Evolutionary conservation across 2,329 filamentous ascomycete genomes (phyloP), one percentile per base, ranked within the genome.

Genomic region (Aspergillus quadrilineatus): DNA sequence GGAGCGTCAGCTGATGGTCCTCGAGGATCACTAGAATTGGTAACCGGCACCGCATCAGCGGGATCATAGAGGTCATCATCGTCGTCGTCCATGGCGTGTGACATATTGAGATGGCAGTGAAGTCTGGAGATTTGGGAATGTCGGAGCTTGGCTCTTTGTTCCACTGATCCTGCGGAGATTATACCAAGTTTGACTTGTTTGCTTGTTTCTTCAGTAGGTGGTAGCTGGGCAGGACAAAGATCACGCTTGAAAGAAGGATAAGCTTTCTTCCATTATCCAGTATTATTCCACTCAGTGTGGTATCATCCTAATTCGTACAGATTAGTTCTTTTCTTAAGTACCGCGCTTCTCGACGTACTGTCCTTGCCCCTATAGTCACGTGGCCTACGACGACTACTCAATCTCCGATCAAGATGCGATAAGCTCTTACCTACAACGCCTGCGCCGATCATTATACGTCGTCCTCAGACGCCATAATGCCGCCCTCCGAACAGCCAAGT

Each of bases 11-110:
- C 52, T 56, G 65, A 56, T 45, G 57, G 61, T 39, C 69, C 66
- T 34, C 67, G 64, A 12, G 66, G 58, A 37, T 65, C 62, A 58
- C 71, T 72, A 12, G 62, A 55, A 39, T 73, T 68, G 26, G 59
- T 57, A 4, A 66, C 57, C 9, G 72, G 68, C n/a, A 74, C 66
- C 15, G 66, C 60, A 53, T 77, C 75, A 14, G 69, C 67, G 15
- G 76, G 75, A 54, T 75, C 75, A 57, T 79, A 79, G 22, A 79
- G 74, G 65, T 78, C 76, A 59, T 79, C 76, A 15, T 79, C 76
- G 55, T 77, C 75, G 59, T 77, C 75, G n/a, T 78, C 75, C 73
- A 78, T 78, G 48, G 51, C 71, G 58, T 53, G 51, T 58, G 45
- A 32, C 34, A 51, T 52, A 56, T 56, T 59, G 45, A 55, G 39